Conservation (phyloP, 2,329 filamentous ascomycete species). For the Xylaria sp. region DNA sequence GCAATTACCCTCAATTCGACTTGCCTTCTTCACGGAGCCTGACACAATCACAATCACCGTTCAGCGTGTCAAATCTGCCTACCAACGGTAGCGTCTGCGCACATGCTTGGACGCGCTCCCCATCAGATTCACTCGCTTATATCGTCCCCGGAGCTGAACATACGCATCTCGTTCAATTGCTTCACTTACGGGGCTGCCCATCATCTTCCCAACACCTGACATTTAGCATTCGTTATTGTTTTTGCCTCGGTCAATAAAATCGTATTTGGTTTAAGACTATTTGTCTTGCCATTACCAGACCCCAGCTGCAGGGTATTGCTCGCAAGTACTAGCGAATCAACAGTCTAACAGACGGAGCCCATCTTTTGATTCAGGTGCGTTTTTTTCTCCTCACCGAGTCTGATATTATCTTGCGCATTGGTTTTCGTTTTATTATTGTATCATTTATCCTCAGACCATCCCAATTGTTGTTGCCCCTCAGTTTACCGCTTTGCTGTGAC, state of each 20-base stretch:
- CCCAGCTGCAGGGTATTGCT: slow-evolving; percentile 1
- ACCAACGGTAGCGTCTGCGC: slow-evolving; percentile 23
- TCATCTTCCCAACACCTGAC: slow-evolving; percentile 16
- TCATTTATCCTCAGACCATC: not conserved
- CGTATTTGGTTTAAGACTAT: not conserved
- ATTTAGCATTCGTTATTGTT: slow-evolving; percentile 2
- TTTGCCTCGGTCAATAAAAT: not conserved
- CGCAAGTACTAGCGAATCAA: not conserved
- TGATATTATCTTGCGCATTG: not conserved
- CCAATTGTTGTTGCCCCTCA: not conserved
- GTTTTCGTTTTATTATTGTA: not conserved
- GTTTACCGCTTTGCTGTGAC: not conserved
- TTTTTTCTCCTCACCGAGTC: not conserved
- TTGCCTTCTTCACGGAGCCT: slow-evolving; percentile 32
- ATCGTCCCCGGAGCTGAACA: slow-evolving; percentile 15
- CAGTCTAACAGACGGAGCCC: slow-evolving; percentile 5
- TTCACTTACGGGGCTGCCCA: slow-evolving; percentile 6
- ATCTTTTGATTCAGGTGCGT: slow-evolving; percentile 25
- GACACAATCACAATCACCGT: slow-evolving; percentile 13
- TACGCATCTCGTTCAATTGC: slow-evolving; percentile 10
- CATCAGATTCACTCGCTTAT: slow-evolving; percentile 41
- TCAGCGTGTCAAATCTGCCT: slow-evolving; percentile 17
- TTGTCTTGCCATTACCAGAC: slow-evolving; percentile 5
- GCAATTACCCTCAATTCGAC: slow-evolving; percentile 37
- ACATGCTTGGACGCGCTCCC: slow-evolving; percentile 37